Conservation (phyloP, 2,329 filamentous ascomycete genomes). For the Phialemoniopsis sp. region DNA sequence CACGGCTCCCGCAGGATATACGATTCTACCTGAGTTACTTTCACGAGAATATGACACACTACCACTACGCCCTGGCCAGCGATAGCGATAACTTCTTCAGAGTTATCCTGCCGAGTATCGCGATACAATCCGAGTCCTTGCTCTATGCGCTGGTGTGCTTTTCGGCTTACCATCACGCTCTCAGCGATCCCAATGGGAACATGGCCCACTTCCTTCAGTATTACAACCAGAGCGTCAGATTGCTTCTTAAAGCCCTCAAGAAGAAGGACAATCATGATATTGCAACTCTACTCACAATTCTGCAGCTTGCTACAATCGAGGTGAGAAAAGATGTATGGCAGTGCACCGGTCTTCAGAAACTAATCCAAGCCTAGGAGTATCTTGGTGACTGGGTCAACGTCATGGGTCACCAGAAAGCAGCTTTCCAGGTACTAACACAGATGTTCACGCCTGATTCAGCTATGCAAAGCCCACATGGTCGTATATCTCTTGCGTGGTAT, state of each 20-base stretch:
- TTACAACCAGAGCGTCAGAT: conserved; percentile 81
- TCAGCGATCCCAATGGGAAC: conserved; percentile 66
- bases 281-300: conserved; percentile 76
- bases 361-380: conserved; percentile 62
- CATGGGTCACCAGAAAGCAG: conserved; percentile 87
- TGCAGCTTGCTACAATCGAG: conserved; percentile 92
- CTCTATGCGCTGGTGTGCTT: conserved; percentile 87
- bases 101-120: conserved; percentile 65
- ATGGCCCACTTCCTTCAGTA: conserved; percentile 82
- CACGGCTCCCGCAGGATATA: conserved; percentile 62
- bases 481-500: conserved; percentile 84
- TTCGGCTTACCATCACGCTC: conserved; percentile 77
- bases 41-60: conserved; percentile 69
- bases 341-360: conserved; percentile 11
- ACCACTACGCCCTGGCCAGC: conserved; percentile 76
- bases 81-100: conserved; percentile 72
- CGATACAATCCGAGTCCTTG: conserved; percentile 71
- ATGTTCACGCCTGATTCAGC: conserved; percentile 75
- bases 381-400: conserved; percentile 94
- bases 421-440: conserved; percentile 72
- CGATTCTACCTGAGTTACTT: conserved; percentile 78
- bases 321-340: conserved; percentile 36
- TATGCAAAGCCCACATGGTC: conserved; percentile 64
- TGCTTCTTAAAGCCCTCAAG: conserved; percentile 68
- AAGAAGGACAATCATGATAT: conserved; percentile 67